Base-by-base conservation (phyloP, 345 rosid species). In the Noccaea caerulescens region DNA sequence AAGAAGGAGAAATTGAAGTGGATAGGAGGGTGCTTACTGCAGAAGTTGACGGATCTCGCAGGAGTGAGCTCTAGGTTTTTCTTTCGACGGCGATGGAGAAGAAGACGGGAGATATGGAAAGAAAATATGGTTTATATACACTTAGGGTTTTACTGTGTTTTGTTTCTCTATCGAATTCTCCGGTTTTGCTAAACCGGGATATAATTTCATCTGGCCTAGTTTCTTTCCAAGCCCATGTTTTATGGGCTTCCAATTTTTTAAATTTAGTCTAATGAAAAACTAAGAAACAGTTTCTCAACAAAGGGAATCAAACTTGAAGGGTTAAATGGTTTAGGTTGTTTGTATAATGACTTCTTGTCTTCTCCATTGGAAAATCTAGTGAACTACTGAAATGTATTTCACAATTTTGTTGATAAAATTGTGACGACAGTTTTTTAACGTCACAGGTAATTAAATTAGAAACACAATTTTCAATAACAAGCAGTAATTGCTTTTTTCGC, bases 21-120 rank as follows among this genome's bases (percentile, higher is more conserved):
- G 44, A 34, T 7, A 9, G 5, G 20, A 37, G 10, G 20, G 2
- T 5, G 25, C 4, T 49, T 65, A 65, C 70, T 12, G 25, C 2
- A 0, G 37, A 49, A 18, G 18, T 18, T 20, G 43, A 20, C 51
- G 13, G 20, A 51, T 65, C 58, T 51, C 59, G 45, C 23, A 23
- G 8, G 56, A 51, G 13, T 27, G 33, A 5, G 14, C 4, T 7
- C n/a, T 44, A 61, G 54, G 38, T 39, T 62, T 45, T 8, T 44
- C 3, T 10, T 6, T 16, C 20, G 41, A 62, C 67, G 67, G 41
- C 67, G 54, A 30, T 5, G 67, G 6, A 20, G 54, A 27, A 7
- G 53, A 62, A 30, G 13, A 5, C 6, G 30, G n/a, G 33, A 9
- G 8, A 13, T 4, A 62, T 9, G 46, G 39, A 62, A 62, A 51